Conservation (phyloP, 805 yeast species). For the Priceomyces haplophilus region DNA sequence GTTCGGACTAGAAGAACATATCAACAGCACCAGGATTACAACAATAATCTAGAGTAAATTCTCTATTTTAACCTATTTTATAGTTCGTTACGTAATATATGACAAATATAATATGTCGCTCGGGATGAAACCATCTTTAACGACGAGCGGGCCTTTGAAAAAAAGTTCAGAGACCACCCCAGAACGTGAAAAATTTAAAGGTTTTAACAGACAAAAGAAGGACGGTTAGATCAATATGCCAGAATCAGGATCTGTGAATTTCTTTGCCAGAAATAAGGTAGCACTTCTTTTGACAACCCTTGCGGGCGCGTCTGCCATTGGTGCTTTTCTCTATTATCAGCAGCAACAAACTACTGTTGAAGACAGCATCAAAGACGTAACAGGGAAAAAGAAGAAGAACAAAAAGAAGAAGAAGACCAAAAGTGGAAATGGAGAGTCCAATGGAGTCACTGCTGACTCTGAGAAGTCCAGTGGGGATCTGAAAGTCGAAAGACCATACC, state of each 20-base stretch:
- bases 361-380: slow-evolving; percentile 15
- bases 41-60: slow-evolving; percentile 17
- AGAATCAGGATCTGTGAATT: slow-evolving; percentile 14
- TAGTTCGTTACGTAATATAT: neutral
- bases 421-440: slow-evolving; percentile 7
- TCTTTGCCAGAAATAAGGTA: slow-evolving; percentile 54
- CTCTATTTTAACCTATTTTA: neutral
- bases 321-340: slow-evolving; percentile 52
- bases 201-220: neutral
- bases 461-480: slow-evolving; percentile 30
- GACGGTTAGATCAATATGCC: slow-evolving; percentile 10
- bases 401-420: slow-evolving; percentile 45
- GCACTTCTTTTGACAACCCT: slow-evolving; percentile 62
- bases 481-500: slow-evolving; percentile 36
- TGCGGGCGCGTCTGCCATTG: slow-evolving; percentile 62
- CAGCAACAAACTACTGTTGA: slow-evolving; percentile 20
- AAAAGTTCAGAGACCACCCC: slow-evolving; percentile 1
- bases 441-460: slow-evolving; percentile 10
- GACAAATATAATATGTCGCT: neutral
- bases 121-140: neutral
- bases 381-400: slow-evolving; percentile 20
- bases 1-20: slow-evolving; percentile 32
- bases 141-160: neutral
- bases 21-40: slow-evolving; percentile 29
- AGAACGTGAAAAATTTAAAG: neutral